Conservation (phyloP, 2,329 filamentous ascomycete genomes). For the Diaporthe aspalathi region DNA sequence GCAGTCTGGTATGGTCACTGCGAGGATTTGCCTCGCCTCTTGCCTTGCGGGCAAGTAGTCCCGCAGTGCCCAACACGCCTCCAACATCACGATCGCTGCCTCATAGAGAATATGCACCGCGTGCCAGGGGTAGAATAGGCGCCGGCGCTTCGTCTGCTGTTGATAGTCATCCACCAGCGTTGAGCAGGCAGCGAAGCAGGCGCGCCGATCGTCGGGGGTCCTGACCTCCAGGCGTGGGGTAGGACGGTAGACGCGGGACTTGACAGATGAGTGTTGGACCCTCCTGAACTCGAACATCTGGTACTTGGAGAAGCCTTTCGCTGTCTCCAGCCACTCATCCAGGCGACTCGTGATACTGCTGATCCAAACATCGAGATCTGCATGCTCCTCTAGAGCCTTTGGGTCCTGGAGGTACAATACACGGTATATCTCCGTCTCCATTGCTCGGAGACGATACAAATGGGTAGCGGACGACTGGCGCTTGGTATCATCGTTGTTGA, state of each 20-base stretch:
- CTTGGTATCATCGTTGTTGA: conserved; percentile 23
- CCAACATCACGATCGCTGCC: conserved; percentile 28
- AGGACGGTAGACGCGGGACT: conserved; percentile 27
- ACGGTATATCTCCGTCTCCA: conserved; percentile 32
- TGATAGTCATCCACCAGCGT: conserved; percentile 28
- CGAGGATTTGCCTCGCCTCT: conserved; percentile 20
- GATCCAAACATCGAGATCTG: conserved; percentile 16
- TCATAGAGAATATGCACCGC: conserved; percentile 32
- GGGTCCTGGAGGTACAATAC: conserved; percentile 28
- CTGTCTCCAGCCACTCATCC: conserved; percentile 27
- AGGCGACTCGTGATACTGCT: conserved; percentile 48
- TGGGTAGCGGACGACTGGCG: conserved; percentile 25
- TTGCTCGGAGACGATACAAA: conserved; percentile 29
- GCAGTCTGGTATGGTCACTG: conserved; percentile 27
- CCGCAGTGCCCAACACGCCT: conserved; percentile 31
- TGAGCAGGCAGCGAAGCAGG: conserved; percentile 25
- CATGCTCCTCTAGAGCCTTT: neutral
- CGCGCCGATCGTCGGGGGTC: conserved; percentile 24
- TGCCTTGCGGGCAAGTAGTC: conserved; percentile 21
- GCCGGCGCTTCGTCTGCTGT: conserved; percentile 21
- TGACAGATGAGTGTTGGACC: conserved; percentile 29
- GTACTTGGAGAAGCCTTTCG: conserved; percentile 21
- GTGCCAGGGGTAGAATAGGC: conserved; percentile 33
- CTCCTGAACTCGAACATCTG: conserved; percentile 35
- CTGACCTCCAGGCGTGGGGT: conserved; percentile 31